Percentiles rank a stretch among this genome's conserved stretches.
Conservation (phyloP, 2,329 filamentous ascomycete species). For the Colletotrichum sp. region DNA sequence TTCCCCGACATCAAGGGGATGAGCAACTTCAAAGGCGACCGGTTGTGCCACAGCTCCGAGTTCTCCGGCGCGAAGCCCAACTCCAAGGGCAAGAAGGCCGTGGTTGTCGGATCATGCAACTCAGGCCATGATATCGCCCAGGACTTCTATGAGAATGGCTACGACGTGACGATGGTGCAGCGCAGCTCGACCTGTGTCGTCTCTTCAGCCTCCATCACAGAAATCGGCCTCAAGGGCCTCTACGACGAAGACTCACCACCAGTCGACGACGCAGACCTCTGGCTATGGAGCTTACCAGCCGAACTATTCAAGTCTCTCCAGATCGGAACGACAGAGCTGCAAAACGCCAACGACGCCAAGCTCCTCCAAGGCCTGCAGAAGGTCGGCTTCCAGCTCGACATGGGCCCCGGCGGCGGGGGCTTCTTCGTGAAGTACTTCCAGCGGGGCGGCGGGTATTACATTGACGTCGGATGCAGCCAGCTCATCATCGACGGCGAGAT, state of each 20-base stretch:
- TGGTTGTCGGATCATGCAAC: conserved; percentile 73
- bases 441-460: conserved; percentile 34
- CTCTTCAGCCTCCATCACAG: conserved; percentile 56
- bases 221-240: conserved; percentile 58
- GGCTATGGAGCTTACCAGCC: conserved; percentile 61
- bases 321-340: conserved; percentile 40
- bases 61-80: conserved; percentile 57
- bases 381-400: conserved; percentile 67
- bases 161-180: conserved; percentile 73
- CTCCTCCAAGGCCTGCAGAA: conserved; percentile 50
- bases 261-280: conserved; percentile 70
- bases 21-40: conserved; percentile 59
- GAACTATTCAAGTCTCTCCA: conserved; percentile 67
- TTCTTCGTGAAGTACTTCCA: conserved; percentile 49
- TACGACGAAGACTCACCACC: conserved; percentile 61
- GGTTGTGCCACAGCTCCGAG: conserved; percentile 62
- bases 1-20: conserved; percentile 58
- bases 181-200: conserved; percentile 70
- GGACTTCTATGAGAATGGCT: conserved; percentile 70
- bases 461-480: conserved; percentile 29
- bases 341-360: conserved; percentile 42
- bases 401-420: conserved; percentile 51
- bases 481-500: conserved; percentile 35
- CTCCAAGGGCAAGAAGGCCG: conserved; percentile 60
- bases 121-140: conserved; percentile 74